Percentiles rank a stretch among this genome's conserved stretches.
These are phyloP conservation scores for Oryza nivara DNA, from an alignment of 176 grass and related monocot genomes.

Conservation along the genomic window DNA sequence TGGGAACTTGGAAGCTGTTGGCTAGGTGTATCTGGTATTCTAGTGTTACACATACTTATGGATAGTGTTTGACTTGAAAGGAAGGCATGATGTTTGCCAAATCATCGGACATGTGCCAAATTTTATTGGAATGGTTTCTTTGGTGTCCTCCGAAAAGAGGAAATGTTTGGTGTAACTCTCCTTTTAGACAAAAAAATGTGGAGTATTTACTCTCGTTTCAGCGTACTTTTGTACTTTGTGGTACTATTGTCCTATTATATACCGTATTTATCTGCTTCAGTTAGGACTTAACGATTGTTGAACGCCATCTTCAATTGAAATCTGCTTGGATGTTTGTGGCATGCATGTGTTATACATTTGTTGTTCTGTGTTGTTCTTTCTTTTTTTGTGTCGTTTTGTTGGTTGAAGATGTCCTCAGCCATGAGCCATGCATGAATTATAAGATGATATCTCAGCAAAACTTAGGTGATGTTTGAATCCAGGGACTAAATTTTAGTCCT, in stretches of 20 bases:
- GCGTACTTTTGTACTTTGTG: too few species aligned
- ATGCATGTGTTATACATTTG: neutral
- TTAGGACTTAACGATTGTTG: neutral
- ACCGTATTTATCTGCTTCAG: neutral
- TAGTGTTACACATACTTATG: neutral
- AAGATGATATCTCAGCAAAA: neutral
- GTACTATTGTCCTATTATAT: too few species aligned
- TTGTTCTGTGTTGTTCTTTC: neutral
- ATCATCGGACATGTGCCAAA: neutral
- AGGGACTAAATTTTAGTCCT: too few species aligned
- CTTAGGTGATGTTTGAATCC: neutral
- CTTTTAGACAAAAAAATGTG: too few species aligned
- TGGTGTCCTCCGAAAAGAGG: neutral
- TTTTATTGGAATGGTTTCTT: neutral
- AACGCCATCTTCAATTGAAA: neutral
- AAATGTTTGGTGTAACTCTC: neutral
- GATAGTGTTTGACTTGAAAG: neutral
- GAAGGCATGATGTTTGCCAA: neutral
- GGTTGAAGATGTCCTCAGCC: neutral
- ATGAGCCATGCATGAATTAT: neutral
- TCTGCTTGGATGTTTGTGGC: neutral
- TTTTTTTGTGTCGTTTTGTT: neutral
- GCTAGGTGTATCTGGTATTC: neutral
- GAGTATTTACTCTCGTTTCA: too few species aligned
- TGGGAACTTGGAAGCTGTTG: conserved; percentile 4